Evolutionary conservation across 2,329 filamentous ascomycete genomes (phyloP).

Genomic region (Pestalotiopsis sp.): DNA sequence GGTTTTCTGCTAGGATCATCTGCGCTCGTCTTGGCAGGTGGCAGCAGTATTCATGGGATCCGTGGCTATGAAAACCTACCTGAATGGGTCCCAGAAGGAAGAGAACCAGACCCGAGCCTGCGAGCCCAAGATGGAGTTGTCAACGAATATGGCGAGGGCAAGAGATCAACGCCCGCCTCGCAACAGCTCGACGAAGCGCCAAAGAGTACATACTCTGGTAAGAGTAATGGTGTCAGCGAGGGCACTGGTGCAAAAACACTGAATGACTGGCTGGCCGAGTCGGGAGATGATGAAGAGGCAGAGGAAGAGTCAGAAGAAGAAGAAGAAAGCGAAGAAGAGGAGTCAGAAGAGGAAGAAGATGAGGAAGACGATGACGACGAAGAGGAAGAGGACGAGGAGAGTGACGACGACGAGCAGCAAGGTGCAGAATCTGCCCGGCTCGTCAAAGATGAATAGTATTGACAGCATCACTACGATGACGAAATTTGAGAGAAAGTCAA

Average conservation of each 20-base stretch:
- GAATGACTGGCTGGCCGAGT: slow-evolving; percentile 89
- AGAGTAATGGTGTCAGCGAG: slow-evolving; percentile 47
- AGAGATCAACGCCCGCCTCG: slow-evolving; percentile 56
- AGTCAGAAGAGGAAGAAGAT: slow-evolving; percentile 12
- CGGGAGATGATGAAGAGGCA: slow-evolving; percentile 41
- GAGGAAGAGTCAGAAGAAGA: slow-evolving; percentile 14
- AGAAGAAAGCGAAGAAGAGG: slow-evolving; percentile 12
- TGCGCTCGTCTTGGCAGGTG: slow-evolving; percentile 80
- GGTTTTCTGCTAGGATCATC: slow-evolving; percentile 81
- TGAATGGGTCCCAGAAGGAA: slow-evolving; percentile 79
- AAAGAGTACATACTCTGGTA: slow-evolving; percentile 36
- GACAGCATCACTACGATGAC: neutral
- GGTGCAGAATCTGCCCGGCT: slow-evolving; percentile 5
- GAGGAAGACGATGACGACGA: slow-evolving; percentile 13
- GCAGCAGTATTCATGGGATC: slow-evolving; percentile 72
- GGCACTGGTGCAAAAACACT: slow-evolving; percentile 71
- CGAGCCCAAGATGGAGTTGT: slow-evolving; percentile 44
- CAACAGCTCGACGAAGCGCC: slow-evolving; percentile 65
- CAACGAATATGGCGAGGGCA: slow-evolving; percentile 42
- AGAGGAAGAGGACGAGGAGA: slow-evolving; percentile 12
- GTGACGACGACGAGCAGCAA: slow-evolving; percentile 4
- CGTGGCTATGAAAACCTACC: slow-evolving; percentile 80
- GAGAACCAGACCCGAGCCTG: slow-evolving; percentile 77
- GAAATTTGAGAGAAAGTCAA: neutral
- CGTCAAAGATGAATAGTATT: slow-evolving; percentile 8